phyloP scores from a whole-genome alignment of 352 stramenopile genomes.

The Phytophthora ramorum region DNA sequence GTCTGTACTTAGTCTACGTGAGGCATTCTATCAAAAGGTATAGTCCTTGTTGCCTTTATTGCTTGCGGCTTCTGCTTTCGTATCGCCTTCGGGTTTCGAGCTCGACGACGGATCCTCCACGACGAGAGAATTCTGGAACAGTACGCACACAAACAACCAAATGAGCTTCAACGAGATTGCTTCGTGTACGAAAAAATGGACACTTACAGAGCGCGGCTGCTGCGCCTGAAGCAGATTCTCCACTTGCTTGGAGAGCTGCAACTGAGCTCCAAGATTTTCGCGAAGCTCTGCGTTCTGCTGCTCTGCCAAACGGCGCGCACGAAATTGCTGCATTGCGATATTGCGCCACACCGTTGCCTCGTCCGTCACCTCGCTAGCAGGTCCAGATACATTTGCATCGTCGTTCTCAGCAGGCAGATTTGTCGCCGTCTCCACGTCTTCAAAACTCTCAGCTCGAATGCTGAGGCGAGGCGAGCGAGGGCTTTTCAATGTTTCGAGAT shows the following conservation, averaged over 20 bases:
- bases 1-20: no score
- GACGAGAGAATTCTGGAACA: background rate
- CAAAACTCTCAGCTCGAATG: background rate
- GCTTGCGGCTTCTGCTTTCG: background rate
- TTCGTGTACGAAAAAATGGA: background rate
- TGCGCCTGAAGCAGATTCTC: constrained; percentile 23
- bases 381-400: background rate
- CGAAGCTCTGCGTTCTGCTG: constrained; percentile 25
- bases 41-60: background rate
- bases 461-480: constrained; percentile 15
- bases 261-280: constrained; percentile 12
- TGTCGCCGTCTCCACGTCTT: background rate
- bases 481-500: constrained; percentile 25
- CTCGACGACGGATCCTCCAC: background rate
- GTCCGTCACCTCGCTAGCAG: background rate
- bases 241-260: constrained; percentile 30
- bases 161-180: background rate
- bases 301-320: constrained; percentile 20
- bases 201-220: constrained; percentile 13
- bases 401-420: constrained; percentile 1
- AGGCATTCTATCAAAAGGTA: no score
- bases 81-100: background rate
- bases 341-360: constrained; percentile 9
- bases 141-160: background rate
- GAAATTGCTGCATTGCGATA: constrained; percentile 34